Base-by-base conservation (phyloP, 2,329 filamentous ascomycete species). In the Ophiostoma sp. region DNA sequence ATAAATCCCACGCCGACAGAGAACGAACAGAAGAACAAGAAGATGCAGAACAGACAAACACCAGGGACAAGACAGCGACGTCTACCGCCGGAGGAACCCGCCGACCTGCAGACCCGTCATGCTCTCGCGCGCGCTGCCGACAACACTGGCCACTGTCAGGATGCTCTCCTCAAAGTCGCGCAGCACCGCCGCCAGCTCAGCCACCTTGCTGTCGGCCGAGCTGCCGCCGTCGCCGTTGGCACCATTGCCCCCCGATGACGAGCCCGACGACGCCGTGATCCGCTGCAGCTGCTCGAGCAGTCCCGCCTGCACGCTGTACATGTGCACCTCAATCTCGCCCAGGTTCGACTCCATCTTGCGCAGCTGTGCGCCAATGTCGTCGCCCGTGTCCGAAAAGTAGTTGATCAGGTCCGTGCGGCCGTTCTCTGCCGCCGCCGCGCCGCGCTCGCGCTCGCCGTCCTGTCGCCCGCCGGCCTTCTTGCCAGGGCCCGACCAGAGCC, bases 141-240 rank as follows among this genome's bases (percentile, higher is more conserved):
- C 83, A 70, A 86, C 83, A 33, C 83, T 82, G 5, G 88, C 88
- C 70, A 89, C 87, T 69, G 86, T 84, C 70, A 89, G 77, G 70
- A 90, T 88, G 70, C 87, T 85, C 74, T 85, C 82, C 78, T 90
- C 87, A 72, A 90, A 89, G 74, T 90, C 88, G 23, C 84, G 81
- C 73, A 90, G 81, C 62, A 88, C 87, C 15, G 82, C 83, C 20
- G 85, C 85, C 64, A 90, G 80, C 76, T 85, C 83, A 48, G 81
- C 78, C 27, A 82, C 78, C 73, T 80, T 80, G 77, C 86, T 79
- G 73, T 84, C 81, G 70, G 80, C 74, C 69, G 79, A 77, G 23
- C n/a, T 65, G 62, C 77, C 75, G 27, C 77, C 74, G 70, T 76
- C 75, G 39, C 80, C 79, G 39, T 80, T 79, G 20, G 36, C 54